A percentile compares a stretch with the other conserved stretches of the same genome.
Conservation (phyloP, 768 basidiomycete species). For the Kwoniella bestiolae region DNA sequence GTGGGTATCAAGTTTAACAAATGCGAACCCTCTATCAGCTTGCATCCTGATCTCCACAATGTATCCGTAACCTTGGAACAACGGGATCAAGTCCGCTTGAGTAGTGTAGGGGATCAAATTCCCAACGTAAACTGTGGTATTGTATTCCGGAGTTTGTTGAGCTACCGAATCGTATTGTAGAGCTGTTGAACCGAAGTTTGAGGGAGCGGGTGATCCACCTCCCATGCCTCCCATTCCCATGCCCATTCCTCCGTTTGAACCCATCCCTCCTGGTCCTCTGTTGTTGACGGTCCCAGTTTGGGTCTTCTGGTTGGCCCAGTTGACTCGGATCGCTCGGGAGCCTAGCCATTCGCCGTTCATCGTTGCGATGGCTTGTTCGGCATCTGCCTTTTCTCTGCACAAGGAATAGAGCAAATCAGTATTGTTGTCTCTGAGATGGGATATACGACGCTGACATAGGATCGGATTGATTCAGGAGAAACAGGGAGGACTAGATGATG, state of each 20-base stretch:
- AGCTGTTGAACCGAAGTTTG: slow-evolving; percentile 66
- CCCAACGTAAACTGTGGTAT: slow-evolving; percentile 96
- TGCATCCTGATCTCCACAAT: slow-evolving; percentile 99
- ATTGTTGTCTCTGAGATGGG: too few species aligned
- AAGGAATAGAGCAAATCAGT: too few species aligned
- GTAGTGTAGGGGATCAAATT: slow-evolving; percentile 97
- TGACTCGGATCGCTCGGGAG: slow-evolving; percentile 95
- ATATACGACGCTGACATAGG: too few species aligned
- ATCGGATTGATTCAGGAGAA: too few species aligned
- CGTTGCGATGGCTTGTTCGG: slow-evolving; percentile 97
- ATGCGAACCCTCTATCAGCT: slow-evolving; percentile 96
- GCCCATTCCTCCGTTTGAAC: slow-evolving; percentile 29
- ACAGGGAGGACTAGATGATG: too few species aligned
- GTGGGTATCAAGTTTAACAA: slow-evolving; percentile 97
- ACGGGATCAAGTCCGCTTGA: slow-evolving; percentile 93
- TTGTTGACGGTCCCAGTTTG: slow-evolving; percentile 65
- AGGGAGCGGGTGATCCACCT: slow-evolving; percentile 70
- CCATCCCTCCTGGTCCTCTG: slow-evolving; percentile 34
- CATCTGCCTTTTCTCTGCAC: slow-evolving; percentile 97
- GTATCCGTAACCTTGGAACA: slow-evolving; percentile 94
- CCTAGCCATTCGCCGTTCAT: slow-evolving; percentile 99
- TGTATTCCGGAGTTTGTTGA: slow-evolving; percentile 88
- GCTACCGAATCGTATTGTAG: slow-evolving; percentile 81
- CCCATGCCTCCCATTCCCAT: slow-evolving; percentile 29
- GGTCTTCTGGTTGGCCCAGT: slow-evolving; percentile 99